Conservation (phyloP, 345 rosid genomes). For the Lepidium didymum region DNA sequence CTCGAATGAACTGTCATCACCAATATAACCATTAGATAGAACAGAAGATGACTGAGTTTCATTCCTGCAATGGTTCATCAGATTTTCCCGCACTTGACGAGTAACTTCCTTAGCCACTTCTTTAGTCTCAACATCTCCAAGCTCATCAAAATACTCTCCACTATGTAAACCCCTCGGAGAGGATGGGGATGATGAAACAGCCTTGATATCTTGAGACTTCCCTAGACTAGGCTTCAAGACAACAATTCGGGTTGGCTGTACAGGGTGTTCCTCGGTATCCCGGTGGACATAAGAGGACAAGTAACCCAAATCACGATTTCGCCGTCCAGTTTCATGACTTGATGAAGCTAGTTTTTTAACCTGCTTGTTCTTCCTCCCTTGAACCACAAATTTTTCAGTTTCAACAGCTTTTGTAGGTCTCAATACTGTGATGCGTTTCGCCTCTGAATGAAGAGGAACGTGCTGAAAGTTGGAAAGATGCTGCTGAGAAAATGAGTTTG, state of each 20-base stretch:
- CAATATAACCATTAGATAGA: slow-evolving; percentile 69
- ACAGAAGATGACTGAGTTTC: slow-evolving; percentile 79
- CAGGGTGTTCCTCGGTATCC: slow-evolving; percentile 43
- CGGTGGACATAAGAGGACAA: slow-evolving; percentile 36
- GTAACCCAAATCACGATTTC: slow-evolving; percentile 33
- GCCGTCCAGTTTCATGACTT: slow-evolving; percentile 38
- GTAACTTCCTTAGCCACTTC: slow-evolving; percentile 59
- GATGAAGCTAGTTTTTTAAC: slow-evolving; percentile 35
- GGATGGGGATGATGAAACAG: slow-evolving; percentile 46
- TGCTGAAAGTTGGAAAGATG: slow-evolving; percentile 38
- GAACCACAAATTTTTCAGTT: slow-evolving; percentile 38
- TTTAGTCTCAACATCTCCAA: slow-evolving; percentile 53
- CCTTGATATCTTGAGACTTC: slow-evolving; percentile 43
- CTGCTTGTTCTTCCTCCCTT: slow-evolving; percentile 42
- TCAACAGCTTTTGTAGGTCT: slow-evolving; percentile 76
- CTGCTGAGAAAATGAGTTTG: slow-evolving; percentile 42
- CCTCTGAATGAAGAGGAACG: slow-evolving; percentile 54
- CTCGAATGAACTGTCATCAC: slow-evolving; percentile 82
- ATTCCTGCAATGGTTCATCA: slow-evolving; percentile 56
- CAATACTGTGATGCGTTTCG: slow-evolving; percentile 78
- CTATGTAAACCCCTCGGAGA: slow-evolving; percentile 37
- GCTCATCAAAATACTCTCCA: slow-evolving; percentile 39
- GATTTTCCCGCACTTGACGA: slow-evolving; percentile 42
- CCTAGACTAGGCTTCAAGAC: slow-evolving; percentile 83
- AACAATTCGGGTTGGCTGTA: slow-evolving; percentile 80